Evolutionary conservation across 139 green algal species (phyloP).

Genomic region (Volvox africanus): DNA sequence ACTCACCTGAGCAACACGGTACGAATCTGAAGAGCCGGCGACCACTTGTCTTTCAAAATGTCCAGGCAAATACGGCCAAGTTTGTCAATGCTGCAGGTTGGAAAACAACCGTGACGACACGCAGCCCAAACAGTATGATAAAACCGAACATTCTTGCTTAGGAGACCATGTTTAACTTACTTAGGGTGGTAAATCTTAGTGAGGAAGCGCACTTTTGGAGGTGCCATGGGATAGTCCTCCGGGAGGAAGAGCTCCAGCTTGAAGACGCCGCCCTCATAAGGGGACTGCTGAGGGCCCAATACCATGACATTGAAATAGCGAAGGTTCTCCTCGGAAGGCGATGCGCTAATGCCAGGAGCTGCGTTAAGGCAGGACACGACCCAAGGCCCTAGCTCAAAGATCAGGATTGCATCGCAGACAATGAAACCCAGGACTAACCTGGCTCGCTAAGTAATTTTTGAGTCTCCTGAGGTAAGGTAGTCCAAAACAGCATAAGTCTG

Average conservation of each 20-base stretch:
- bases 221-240: conserved; percentile 99
- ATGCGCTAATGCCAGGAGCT: conserved; percentile 96
- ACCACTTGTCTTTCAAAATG: conserved; percentile 99
- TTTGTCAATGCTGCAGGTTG: conserved; percentile 89
- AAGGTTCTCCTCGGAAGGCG: conserved; percentile 96
- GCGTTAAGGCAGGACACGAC: conserved; percentile 27
- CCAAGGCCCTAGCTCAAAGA: not conserved
- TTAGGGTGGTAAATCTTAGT: conserved; percentile 99
- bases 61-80: conserved; percentile 99
- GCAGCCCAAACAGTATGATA: not conserved
- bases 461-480: conserved; percentile 82
- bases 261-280: conserved; percentile 97
- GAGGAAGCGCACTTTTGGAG: conserved; percentile 98
- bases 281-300: conserved; percentile 87
- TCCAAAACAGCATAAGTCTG: not conserved
- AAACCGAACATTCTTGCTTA: no score
- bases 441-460: conserved; percentile 97
- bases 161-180: not conserved
- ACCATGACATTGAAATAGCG: conserved; percentile 99
- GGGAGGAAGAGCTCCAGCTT: conserved; percentile 99
- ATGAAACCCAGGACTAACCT: conserved; percentile 58
- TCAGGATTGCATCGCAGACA: no score
- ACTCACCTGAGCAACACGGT: conserved; percentile 94
- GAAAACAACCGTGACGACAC: not conserved
- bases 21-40: conserved; percentile 97